Conservation (phyloP, 1,284 basidiomycete genomes). For the Sanguinoderma infundibulare region DNA sequence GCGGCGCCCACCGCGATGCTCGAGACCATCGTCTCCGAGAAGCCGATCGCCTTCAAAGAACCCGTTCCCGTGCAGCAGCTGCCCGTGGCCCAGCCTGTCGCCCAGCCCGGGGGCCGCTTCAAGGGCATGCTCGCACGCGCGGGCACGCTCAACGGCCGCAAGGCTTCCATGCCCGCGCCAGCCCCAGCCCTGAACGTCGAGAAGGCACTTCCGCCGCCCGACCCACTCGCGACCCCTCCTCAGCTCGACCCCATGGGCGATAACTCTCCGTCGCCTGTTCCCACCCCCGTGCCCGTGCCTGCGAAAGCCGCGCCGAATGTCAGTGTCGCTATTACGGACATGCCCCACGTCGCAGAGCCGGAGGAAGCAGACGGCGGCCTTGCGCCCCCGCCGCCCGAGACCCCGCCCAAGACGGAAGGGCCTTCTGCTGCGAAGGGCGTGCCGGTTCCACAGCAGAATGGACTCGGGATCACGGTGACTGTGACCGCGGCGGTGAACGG, state of each 20-base stretch:
- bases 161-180: constrained; percentile 8
- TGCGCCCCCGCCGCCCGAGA: constrained; percentile 7
- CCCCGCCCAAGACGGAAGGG: constrained; percentile 5
- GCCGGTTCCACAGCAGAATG: constrained; percentile 4
- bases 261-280: constrained; percentile 3
- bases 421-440: neutral
- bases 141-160: constrained; percentile 26
- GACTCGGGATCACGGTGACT: neutral
- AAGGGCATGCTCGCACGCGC: constrained; percentile 35
- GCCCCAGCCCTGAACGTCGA: constrained; percentile 13
- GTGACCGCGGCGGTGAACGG: neutral
- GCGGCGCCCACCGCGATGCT: constrained; percentile 75
- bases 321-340: constrained; percentile 11
- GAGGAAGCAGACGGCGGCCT: constrained; percentile 3
- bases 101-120: constrained; percentile 22
- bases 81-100: neutral
- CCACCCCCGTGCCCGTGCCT: neutral
- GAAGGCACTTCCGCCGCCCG: constrained; percentile 24
- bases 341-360: constrained; percentile 5
- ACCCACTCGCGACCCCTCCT: neutral
- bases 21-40: constrained; percentile 82
- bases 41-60: constrained; percentile 48
- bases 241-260: constrained; percentile 16
- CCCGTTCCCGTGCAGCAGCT: constrained; percentile 24
- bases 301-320: neutral